Base-by-base conservation (phyloP, 2,329 filamentous ascomycete species). In the Nemania sp. region DNA sequence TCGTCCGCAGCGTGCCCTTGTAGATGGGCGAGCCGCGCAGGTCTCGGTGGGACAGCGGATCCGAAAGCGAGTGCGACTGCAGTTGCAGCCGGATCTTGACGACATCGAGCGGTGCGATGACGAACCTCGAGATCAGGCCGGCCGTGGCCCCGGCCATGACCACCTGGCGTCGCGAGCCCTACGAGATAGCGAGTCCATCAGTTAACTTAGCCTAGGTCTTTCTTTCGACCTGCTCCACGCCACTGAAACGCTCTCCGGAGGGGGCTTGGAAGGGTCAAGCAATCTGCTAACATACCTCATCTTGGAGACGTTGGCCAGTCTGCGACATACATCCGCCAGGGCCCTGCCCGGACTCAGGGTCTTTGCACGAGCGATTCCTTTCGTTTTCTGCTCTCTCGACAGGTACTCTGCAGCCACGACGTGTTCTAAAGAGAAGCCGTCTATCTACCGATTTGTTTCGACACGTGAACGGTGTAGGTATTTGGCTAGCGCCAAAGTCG, bases 41-140 rank as follows among this genome's bases (percentile, higher is more conserved):
- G 61, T 78, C 65, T 65, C 78, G 78, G 65, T 85, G 81, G 47
- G 86, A 83, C 10, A 87, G 76, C 2, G 91, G 90, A 71, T 94
- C 89, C 69, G 89, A 89, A 62, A 91, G 85, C 50, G 91, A 92
- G 78, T 96, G 90, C 46, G 90, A 86, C 76, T 98, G 95, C 17
- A 99, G 87, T 75, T 99, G 95, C 47, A 98, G 88, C 48, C 95
- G 91, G 78, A 99, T 99, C 81, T 99, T 98, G 78, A 98, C 87
- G 65, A 99, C 95, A 76, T 99, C 95, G 67, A 99, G 90, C 54
- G 95, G 95, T 17, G 95, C 92, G 73, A 98, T 89, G 72, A 95
- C 86, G 81, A 99, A 98, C 74, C 93, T 89, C 56, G 95, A 95
- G 65, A 98, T 87, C 67, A 98, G 84, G 60, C 95, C 95, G 65